These are phyloP conservation scores for Phytopythium chamaehyphon DNA, from an alignment of 352 stramenopile species.

Conservation along the genomic window DNA sequence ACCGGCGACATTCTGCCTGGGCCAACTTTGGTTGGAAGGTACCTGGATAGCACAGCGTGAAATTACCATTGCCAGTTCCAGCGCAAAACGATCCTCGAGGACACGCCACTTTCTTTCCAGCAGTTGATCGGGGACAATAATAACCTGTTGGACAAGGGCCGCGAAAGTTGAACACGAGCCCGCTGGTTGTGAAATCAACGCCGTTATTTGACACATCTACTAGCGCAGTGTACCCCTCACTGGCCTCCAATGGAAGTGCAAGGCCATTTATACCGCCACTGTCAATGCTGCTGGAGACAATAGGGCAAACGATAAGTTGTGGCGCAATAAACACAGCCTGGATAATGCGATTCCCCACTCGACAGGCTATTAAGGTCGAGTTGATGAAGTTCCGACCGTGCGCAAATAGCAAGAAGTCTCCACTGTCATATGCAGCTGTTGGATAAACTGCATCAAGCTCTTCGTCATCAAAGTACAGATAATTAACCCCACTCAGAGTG, in stretches of 20 bases:
- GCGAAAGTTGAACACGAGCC: slow-evolving; percentile 68
- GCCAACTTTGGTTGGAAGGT: slow-evolving; percentile 90
- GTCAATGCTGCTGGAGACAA: neutral
- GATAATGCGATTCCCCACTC: slow-evolving; percentile 77
- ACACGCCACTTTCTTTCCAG: slow-evolving; percentile 43
- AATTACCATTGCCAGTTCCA: slow-evolving; percentile 83
- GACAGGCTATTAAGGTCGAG: slow-evolving; percentile 85
- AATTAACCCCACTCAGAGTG: slow-evolving; percentile 87
- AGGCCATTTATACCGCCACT: neutral
- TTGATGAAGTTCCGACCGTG: slow-evolving; percentile 90
- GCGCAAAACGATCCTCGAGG: slow-evolving; percentile 77
- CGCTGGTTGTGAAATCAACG: slow-evolving; percentile 88
- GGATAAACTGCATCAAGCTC: slow-evolving; percentile 64
- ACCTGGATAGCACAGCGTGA: slow-evolving; percentile 91
- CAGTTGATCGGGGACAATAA: slow-evolving; percentile 81
- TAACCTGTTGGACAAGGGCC: slow-evolving; percentile 79
- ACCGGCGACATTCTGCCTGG: slow-evolving; percentile 87
- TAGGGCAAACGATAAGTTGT: slow-evolving; percentile 84
- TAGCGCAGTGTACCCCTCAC: slow-evolving; percentile 32
- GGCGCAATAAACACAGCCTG: slow-evolving; percentile 85
- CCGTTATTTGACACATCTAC: slow-evolving; percentile 95
- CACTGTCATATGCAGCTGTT: slow-evolving; percentile 37
- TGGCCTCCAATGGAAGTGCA: neutral
- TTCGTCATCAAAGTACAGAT: slow-evolving; percentile 91
- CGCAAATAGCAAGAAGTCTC: slow-evolving; percentile 57